phyloP scores from a whole-genome alignment of 2,329 filamentous ascomycete genomes.

The Trichoderma brevicompactum region DNA sequence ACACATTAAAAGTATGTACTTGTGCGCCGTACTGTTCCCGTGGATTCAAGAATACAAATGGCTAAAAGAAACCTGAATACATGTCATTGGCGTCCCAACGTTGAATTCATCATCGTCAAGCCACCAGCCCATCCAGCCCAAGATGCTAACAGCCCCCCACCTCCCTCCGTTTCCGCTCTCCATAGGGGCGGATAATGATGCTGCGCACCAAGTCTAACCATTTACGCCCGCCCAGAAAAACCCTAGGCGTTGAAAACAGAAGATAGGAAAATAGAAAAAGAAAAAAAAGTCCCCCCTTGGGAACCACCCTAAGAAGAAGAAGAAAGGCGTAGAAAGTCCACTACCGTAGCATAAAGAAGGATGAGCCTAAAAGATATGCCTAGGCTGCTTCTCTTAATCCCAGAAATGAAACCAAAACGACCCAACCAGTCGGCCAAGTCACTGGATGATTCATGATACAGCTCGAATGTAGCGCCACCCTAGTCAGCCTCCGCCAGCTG shows the following conservation, averaged over 20 bases:
- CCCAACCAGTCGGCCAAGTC: neutral
- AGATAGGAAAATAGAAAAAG: neutral
- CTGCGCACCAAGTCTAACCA: slow-evolving; percentile 19
- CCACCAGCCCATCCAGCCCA: neutral
- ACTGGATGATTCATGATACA: neutral
- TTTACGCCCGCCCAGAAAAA: slow-evolving; percentile 9
- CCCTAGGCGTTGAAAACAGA: neutral
- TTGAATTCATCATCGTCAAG: slow-evolving; percentile 5
- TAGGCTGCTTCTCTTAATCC: neutral
- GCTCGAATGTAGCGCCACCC: slow-evolving; percentile 14
- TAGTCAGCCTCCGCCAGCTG: slow-evolving; percentile 83
- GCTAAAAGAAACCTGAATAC: neutral
- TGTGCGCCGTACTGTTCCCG: neutral
- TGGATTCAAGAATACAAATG: slow-evolving; percentile 8
- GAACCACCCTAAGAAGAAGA: neutral
- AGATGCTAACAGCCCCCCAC: neutral
- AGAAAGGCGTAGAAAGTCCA: neutral
- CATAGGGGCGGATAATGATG: slow-evolving; percentile 2
- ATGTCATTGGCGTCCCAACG: neutral
- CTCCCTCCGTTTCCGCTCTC: neutral
- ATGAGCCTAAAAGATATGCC: neutral
- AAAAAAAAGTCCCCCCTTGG: neutral
- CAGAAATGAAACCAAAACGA: neutral
- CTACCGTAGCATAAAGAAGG: neutral
- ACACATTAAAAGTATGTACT: slow-evolving; percentile 22